phyloP scores from a whole-genome alignment of 495 filamentous ascomycete species.

The Lophiostoma macrostomum region DNA sequence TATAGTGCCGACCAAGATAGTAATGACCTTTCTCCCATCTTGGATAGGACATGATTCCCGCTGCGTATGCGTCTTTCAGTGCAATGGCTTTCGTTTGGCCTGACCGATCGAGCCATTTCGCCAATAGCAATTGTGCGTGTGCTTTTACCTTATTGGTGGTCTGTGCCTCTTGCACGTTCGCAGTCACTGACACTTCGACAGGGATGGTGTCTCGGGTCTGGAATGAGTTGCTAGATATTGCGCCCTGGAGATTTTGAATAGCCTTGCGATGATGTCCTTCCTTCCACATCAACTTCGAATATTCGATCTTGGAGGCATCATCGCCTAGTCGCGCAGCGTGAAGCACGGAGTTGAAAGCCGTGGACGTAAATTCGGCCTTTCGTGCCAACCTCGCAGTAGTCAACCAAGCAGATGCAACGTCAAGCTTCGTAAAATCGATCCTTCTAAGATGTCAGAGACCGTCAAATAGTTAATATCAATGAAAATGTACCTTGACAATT shows the following conservation, averaged over 20 bases:
- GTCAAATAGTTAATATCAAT: not conserved
- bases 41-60: constrained; percentile 58
- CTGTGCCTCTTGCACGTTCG: constrained; percentile 38
- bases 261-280: constrained; percentile 93
- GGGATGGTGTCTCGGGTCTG: constrained; percentile 48
- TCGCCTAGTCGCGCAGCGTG: constrained; percentile 83
- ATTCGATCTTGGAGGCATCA: constrained; percentile 82
- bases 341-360: constrained; percentile 88
- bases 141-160: constrained; percentile 55
- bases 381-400: constrained; percentile 80
- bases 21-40: constrained; percentile 97
- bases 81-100: constrained; percentile 81
- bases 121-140: constrained; percentile 74
- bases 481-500: constrained; percentile 57
- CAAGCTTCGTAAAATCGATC: constrained; percentile 53
- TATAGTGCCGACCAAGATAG: constrained; percentile 95
- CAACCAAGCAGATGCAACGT: constrained; percentile 83
- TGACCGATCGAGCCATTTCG: constrained; percentile 93
- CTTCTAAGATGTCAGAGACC: constrained; percentile 32
- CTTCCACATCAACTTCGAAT: constrained; percentile 89
- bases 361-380: constrained; percentile 75
- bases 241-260: constrained; percentile 81
- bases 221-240: constrained; percentile 74
- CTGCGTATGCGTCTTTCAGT: constrained; percentile 73
- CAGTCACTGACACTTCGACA: constrained; percentile 40